phyloP scores from a whole-genome alignment of 2,329 filamentous ascomycete species.

The Aspergillus sp. region DNA sequence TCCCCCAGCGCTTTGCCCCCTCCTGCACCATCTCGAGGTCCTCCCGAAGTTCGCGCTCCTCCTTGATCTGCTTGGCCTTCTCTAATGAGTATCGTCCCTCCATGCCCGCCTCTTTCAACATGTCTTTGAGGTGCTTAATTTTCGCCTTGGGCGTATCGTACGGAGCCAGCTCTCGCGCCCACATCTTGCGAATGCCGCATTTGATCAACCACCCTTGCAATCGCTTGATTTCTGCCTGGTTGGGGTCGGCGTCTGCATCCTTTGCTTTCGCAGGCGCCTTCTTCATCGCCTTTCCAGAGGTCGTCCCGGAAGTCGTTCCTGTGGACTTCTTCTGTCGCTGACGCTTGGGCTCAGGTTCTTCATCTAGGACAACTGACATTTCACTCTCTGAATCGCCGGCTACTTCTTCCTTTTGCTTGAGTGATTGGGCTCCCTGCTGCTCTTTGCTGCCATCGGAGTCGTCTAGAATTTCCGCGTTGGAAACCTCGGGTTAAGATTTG shows the following conservation, averaged over 20 bases:
- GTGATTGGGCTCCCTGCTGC: constrained; percentile 12
- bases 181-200: constrained; percentile 90
- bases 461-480: constrained; percentile 10
- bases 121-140: constrained; percentile 73
- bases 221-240: constrained; percentile 80
- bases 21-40: constrained; percentile 84
- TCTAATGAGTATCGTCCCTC: constrained; percentile 81
- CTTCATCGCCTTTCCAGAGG: constrained; percentile 29
- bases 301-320: constrained; percentile 16
- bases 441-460: constrained; percentile 16
- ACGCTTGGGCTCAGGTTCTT: constrained; percentile 60
- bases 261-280: constrained; percentile 41
- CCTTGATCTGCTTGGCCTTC: constrained; percentile 83
- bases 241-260: constrained; percentile 54
- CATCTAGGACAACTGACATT: constrained; percentile 76
- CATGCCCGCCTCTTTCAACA: constrained; percentile 84
- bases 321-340: constrained; percentile 44
- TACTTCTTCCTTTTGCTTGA: constrained; percentile 34
- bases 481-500: constrained; percentile 3
- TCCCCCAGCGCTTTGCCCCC: constrained; percentile 77
- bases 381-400: constrained; percentile 60
- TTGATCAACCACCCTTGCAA: constrained; percentile 84
- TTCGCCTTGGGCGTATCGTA: constrained; percentile 74
- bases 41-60: constrained; percentile 76
- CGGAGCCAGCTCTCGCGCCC: constrained; percentile 78